Conservation (phyloP, 768 basidiomycete genomes). For the Naganishia vaughanmartiniae region DNA sequence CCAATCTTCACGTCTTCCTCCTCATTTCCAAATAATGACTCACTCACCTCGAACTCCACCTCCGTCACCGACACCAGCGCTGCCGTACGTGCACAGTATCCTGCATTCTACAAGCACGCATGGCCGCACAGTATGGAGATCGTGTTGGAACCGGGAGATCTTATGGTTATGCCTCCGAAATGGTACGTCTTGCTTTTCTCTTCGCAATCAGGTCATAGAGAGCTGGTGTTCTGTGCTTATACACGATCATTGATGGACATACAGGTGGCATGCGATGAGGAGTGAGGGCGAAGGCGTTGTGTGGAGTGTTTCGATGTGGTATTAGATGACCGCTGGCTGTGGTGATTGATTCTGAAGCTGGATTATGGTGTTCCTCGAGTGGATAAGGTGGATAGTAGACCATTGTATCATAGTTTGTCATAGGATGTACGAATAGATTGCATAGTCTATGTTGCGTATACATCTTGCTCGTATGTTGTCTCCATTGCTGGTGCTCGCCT, state of each 20-base stretch:
- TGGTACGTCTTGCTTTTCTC: slow-evolving; percentile 35
- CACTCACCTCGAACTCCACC: background rate
- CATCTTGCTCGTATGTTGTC: no score
- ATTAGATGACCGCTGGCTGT: slow-evolving; percentile 26
- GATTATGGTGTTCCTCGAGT: no score
- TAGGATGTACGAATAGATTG: no score
- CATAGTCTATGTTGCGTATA: no score
- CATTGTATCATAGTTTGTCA: no score
- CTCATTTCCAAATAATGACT: background rate
- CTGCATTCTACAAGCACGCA: slow-evolving; percentile 62
- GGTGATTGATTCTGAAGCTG: no score
- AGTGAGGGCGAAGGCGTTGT: slow-evolving; percentile 41
- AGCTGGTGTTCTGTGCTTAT: background rate
- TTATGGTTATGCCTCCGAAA: slow-evolving; percentile 82
- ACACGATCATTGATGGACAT: background rate
- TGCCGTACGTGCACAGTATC: slow-evolving; percentile 42
- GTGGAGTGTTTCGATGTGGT: slow-evolving; percentile 52
- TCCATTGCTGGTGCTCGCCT: no score
- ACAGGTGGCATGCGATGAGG: slow-evolving; percentile 44
- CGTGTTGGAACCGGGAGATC: slow-evolving; percentile 74
- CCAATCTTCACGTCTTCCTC: slow-evolving; percentile 65
- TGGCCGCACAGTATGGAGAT: slow-evolving; percentile 62
- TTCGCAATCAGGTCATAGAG: no score
- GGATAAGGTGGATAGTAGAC: no score
- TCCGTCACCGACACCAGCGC: background rate